Conservation (phyloP, 2,329 filamentous ascomycete genomes). For the Aureobasidium sp. region DNA sequence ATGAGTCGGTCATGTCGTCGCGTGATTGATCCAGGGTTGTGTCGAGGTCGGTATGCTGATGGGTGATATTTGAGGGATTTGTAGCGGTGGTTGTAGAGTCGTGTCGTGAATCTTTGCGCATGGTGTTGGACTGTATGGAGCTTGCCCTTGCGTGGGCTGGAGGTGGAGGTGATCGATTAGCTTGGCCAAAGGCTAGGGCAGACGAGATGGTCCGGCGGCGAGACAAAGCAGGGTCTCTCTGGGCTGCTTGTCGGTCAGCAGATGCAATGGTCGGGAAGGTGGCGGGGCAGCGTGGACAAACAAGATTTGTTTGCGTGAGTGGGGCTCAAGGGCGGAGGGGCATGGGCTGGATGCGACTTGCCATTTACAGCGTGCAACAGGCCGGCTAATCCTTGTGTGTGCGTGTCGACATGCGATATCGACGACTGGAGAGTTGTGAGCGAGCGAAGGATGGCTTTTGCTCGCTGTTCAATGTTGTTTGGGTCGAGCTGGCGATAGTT, state of each 20-base stretch:
- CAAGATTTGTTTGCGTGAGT: neutral
- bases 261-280: neutral
- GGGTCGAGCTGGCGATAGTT: slow-evolving; percentile 64
- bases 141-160: slow-evolving; percentile 39
- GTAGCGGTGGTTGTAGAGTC: slow-evolving; percentile 27
- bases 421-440: slow-evolving; percentile 68
- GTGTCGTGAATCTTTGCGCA: slow-evolving; percentile 23
- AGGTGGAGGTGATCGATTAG: slow-evolving; percentile 18
- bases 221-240: slow-evolving; percentile 5
- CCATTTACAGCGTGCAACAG: slow-evolving; percentile 58
- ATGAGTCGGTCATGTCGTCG: slow-evolving; percentile 48
- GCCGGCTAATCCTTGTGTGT: slow-evolving; percentile 65
- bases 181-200: neutral
- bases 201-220: slow-evolving; percentile 11
- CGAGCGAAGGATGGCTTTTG: slow-evolving; percentile 52
- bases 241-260: neutral
- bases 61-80: slow-evolving; percentile 24
- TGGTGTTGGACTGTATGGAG: slow-evolving; percentile 35
- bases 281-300: neutral
- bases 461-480: slow-evolving; percentile 56
- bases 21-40: slow-evolving; percentile 59
- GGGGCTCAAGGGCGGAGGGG: neutral
- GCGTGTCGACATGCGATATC: slow-evolving; percentile 58
- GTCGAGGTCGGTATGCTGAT: slow-evolving; percentile 40
- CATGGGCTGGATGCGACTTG: neutral